Percentiles rank a stretch among this genome's conserved stretches.
Conservation (phyloP, 2,329 filamentous ascomycete genomes). For the Colletotrichum eremochloae region DNA sequence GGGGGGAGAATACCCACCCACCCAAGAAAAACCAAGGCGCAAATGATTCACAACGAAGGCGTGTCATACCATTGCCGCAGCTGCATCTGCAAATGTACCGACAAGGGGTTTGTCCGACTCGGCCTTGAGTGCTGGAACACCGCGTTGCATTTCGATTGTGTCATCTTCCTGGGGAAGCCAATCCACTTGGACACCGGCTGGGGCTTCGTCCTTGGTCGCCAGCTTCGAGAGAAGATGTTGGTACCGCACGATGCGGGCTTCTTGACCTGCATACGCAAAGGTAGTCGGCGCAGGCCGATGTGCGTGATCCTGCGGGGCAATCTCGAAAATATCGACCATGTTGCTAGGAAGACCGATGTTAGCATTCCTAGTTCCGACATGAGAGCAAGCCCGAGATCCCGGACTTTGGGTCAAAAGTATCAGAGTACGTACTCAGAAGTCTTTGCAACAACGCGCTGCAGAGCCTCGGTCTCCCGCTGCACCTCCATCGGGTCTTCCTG, state of each 20-base stretch:
- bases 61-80: constrained; percentile 61
- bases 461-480: constrained; percentile 73
- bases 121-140: constrained; percentile 54
- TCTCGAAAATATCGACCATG: constrained; percentile 77
- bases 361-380: constrained; percentile 34
- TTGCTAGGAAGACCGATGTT: constrained; percentile 60
- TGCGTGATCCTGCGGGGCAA: constrained; percentile 65
- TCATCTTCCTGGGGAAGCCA: constrained; percentile 67
- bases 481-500: constrained; percentile 73
- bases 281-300: constrained; percentile 53
- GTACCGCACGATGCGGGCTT: constrained; percentile 69
- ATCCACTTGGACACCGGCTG: constrained; percentile 64
- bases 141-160: constrained; percentile 59
- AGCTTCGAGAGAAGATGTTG: constrained; percentile 73
- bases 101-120: constrained; percentile 62
- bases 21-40: not conserved
- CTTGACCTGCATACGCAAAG: constrained; percentile 67
- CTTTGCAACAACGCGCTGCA: constrained; percentile 73
- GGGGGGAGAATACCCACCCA: not conserved
- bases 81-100: constrained; percentile 72
- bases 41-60: constrained; percentile 33
- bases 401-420: constrained; percentile 25
- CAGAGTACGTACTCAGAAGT: constrained; percentile 69
- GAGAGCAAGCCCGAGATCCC: constrained; percentile 34
- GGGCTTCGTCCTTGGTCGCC: constrained; percentile 58